A percentile compares a stretch with the other conserved stretches of the same genome.
Conservation (phyloP, 805 yeast genomes). For the Maudiozyma serrabonitensis region DNA sequence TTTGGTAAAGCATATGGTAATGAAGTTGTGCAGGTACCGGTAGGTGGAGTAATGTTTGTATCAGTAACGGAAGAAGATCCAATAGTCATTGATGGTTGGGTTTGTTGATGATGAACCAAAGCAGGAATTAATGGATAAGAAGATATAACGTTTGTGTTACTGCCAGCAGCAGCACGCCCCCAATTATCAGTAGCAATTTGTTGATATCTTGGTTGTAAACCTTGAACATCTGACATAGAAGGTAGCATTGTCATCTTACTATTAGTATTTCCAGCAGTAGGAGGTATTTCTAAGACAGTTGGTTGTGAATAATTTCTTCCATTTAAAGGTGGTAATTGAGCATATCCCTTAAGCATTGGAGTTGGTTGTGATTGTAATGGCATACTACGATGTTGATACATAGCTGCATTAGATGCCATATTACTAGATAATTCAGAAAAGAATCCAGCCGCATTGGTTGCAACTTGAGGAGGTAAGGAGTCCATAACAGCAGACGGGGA, state of each 20-base stretch:
- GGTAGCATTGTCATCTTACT: neutral
- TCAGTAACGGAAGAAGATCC: too few relatives aligned
- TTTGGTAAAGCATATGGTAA: neutral
- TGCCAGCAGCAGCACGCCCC: neutral
- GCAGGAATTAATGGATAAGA: neutral
- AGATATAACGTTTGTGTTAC: neutral
- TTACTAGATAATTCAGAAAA: slow-evolving; percentile 17
- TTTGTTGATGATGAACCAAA: neutral
- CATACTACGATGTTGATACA: neutral
- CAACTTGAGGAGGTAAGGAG: neutral
- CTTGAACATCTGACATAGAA: slow-evolving; percentile 1
- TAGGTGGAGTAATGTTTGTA: neutral
- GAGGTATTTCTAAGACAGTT: neutral
- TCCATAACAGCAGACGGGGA: neutral
- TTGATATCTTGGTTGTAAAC: slow-evolving; percentile 4
- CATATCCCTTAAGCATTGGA: neutral
- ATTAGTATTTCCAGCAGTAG: neutral
- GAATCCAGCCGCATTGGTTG: slow-evolving; percentile 15
- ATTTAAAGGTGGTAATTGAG: slow-evolving; percentile 2
- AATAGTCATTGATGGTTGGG: neutral
- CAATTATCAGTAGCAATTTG: neutral
- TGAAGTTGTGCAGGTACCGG: slow-evolving; percentile 4
- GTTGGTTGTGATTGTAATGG: neutral
- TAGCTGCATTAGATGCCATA: slow-evolving; percentile 6
- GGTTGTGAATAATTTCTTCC: neutral